Evolutionary conservation across 1,284 basidiomycete genomes (phyloP), one percentile per base, ranked within the genome.

Genomic region (Austroboletus olivaceoglutinosus): DNA sequence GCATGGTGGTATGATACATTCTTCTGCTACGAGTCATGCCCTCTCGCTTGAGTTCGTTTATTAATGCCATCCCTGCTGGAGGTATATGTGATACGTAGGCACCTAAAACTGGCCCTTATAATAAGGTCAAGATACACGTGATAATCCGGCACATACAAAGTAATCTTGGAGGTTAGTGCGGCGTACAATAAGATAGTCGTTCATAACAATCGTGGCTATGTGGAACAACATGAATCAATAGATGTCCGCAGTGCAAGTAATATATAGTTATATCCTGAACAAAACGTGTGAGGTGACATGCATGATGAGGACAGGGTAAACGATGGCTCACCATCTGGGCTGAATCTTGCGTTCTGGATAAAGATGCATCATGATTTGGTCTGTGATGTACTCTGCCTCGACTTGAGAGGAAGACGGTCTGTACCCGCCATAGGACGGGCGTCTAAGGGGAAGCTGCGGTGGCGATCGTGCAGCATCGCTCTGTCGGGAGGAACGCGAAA

Each of bases 291-390:
- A 36, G 34, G 34, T 9, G 25, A 25, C 25, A 25, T 6, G 25
- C 25, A 5, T 8, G 23, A 25, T 25, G 10, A 25, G 12, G 31
- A 30, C 8, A 13, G 31, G 12, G 10, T 33, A n/a, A 33, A n/a
- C 31, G 13, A 15, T 19, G 19, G 46, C 66, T 50, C 47, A 70
- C 64, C 64, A 67, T 55, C 64, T 52, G 12, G 64, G 64, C 44
- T 65, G 68, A 15, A 67, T 67, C 29, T 52, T 51, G 50, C 54
- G 67, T 53, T 67, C 64, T 25, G 64, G 64, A 40, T 70, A 69
- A 13, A 70, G 58, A 40, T 63, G 52, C 64, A 67, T 67, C 63
- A 67, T 60, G 34, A 69, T 69, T 43, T 70, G 67, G 51, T 67
- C 64, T 3, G 65, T 61, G 31, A 58, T 60, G 50, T 54, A 70